Conservation (phyloP, 1,284 basidiomycete species). For the Fomes fomentarius region DNA sequence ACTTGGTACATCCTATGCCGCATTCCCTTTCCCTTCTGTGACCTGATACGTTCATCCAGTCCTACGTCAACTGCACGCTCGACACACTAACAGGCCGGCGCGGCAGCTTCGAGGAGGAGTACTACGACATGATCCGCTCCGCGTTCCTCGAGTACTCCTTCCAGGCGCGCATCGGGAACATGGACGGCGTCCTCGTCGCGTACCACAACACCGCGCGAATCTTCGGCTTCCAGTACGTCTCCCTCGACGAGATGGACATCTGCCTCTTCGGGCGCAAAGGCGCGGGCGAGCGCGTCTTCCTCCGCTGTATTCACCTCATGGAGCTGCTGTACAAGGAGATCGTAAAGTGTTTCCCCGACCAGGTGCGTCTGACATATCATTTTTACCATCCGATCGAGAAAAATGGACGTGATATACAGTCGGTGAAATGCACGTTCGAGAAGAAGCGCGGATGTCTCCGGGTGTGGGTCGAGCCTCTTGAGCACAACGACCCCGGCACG, state of each 20-base stretch:
- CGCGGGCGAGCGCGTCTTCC: constrained; percentile 78
- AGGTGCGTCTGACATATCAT: constrained; percentile 53
- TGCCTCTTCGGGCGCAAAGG: constrained; percentile 70
- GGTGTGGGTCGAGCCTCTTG: constrained; percentile 67
- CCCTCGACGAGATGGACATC: constrained; percentile 87
- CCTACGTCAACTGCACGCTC: constrained; percentile 82
- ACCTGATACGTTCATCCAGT: constrained; percentile 38
- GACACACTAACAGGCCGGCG: constrained; percentile 58
- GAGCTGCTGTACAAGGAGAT: constrained; percentile 74
- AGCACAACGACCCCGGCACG: constrained; percentile 42
- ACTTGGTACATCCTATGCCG: constrained; percentile 49
- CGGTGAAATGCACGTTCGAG: constrained; percentile 64
- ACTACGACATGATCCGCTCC: constrained; percentile 90
- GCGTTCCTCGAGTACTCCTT: constrained; percentile 97
- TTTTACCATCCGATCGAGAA: no score
- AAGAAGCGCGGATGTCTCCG: constrained; percentile 49
- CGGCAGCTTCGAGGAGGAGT: constrained; percentile 87
- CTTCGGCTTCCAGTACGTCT: constrained; percentile 95
- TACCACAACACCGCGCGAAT: constrained; percentile 92
- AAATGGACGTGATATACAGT: constrained; percentile 36
- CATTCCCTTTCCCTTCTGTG: not conserved
- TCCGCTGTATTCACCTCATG: constrained; percentile 74
- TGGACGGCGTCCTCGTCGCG: constrained; percentile 96
- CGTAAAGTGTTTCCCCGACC: constrained; percentile 62
- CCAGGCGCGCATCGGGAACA: constrained; percentile 94